Base-by-base conservation (phyloP, 1,284 basidiomycete genomes). In the Pisolithus thermaeus region DNA sequence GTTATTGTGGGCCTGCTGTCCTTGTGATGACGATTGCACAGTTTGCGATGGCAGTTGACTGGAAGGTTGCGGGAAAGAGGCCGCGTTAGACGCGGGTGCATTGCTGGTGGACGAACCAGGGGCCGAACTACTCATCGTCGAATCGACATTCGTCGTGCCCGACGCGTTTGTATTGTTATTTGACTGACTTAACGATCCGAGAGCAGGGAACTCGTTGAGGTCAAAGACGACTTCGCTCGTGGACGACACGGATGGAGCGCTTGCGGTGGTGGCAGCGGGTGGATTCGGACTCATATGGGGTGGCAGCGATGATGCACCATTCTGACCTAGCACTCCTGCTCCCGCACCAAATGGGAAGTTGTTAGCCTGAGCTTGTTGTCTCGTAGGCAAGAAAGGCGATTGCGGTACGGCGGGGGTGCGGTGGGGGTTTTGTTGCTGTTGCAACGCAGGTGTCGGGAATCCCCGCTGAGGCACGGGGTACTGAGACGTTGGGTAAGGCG, bases 121-220 rank as follows among this genome's bases (percentile, higher is more conserved):
- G 0, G 52, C 40, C 8, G 50, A 45, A 30, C 30, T 50, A 3
- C 51, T 20, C 5, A 67, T 56, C 53, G 49, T 68, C 59, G 54
- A 61, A 30, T 65, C 62, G 6, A 61, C 61, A 37, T 68, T 72
- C 55, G 67, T 70, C 55, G 59, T 61, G 16, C 58, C 71, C 49
- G 62, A 52, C 4, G 53, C 55, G 47, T 67, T 71, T 43, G 65
- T 64, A 42, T 58, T 65, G 56, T 67, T 73, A 42, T 64, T 66
- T 55, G 70, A 71, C 51, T 71, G 68, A 16, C 71, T 70, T 49
- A 76, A 70, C 45, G 87, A 83, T 42, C 88, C 87, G 11, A 92
- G 77, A 25, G 87, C 89, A 11, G 89, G 89, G 61, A 92, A 92
- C 68, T 92, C 89, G 62, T 86, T 91, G 35, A 81, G 87, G 73